Percentiles rank a stretch among this genome's conserved stretches.
Conservation (phyloP, 2,329 filamentous ascomycete genomes). For the Mycosphaerelloides madeirae region DNA sequence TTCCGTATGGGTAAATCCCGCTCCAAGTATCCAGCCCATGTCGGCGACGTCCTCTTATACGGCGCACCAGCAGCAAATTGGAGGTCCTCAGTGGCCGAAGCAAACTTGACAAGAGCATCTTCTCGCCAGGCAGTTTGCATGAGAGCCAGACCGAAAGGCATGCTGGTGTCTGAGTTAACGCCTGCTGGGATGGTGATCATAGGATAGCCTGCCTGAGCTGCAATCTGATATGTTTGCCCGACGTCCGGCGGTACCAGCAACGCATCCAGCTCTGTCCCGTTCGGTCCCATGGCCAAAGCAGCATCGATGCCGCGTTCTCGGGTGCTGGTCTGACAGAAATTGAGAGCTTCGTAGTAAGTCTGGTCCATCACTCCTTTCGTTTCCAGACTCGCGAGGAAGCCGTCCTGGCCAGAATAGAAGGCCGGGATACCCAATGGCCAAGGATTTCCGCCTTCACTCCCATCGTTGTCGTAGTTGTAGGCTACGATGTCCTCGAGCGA, state of each 20-base stretch:
- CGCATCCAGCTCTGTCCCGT: conserved; percentile 50
- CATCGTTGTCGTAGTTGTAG: conserved; percentile 57
- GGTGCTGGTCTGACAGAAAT: conserved; percentile 54
- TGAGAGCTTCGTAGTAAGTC: conserved; percentile 63
- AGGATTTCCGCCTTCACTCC: conserved; percentile 62
- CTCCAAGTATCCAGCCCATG: conserved; percentile 36
- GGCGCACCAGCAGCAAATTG: conserved; percentile 11
- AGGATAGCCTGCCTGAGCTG: conserved; percentile 72
- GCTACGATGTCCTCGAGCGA: conserved; percentile 62
- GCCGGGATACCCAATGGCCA: conserved; percentile 51
- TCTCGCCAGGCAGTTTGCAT: conserved; percentile 34
- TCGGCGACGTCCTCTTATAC: conserved; percentile 29
- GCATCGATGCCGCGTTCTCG: conserved; percentile 66
- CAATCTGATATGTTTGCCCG: conserved; percentile 63
- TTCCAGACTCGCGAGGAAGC: conserved; percentile 59
- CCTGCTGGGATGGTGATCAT: conserved; percentile 65
- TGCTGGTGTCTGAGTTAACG: conserved; percentile 42
- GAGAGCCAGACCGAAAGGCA: conserved; percentile 43
- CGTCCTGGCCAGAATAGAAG: conserved; percentile 67
- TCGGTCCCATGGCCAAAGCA: conserved; percentile 49
- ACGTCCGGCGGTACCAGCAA: conserved; percentile 66
- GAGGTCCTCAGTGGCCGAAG: conserved; percentile 45
- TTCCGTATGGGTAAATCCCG: conserved; percentile 33
- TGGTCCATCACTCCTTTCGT: conserved; percentile 59
- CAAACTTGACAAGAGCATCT: conserved; percentile 29